These are phyloP conservation scores for Hagleromyces aurorensis DNA, from an alignment of 805 yeast genomes.

Conservation along the genomic window DNA sequence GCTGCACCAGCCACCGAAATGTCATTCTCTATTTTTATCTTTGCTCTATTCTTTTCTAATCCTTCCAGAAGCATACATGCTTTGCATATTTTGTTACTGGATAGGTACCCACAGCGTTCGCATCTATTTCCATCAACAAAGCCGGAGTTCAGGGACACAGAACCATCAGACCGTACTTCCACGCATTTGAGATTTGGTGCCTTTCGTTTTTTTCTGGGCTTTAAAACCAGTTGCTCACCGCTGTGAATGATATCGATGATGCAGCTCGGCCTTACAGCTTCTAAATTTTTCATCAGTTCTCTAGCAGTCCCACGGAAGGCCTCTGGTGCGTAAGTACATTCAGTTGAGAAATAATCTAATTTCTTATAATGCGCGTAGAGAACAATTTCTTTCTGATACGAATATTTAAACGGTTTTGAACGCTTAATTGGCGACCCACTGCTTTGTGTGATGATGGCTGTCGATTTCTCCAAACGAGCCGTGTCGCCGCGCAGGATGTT, in stretches of 20 bases:
- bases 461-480: conserved; percentile 82
- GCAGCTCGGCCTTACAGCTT: conserved; percentile 84
- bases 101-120: conserved; percentile 83
- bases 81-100: conserved; percentile 83
- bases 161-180: conserved; percentile 54
- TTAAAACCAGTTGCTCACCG: conserved; percentile 76
- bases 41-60: conserved; percentile 66
- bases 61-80: conserved; percentile 88
- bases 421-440: conserved; percentile 85
- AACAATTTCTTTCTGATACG: conserved; percentile 95
- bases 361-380: conserved; percentile 94
- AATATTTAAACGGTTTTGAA: conserved; percentile 90
- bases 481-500: conserved; percentile 93
- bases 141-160: conserved; percentile 39
- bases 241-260: conserved; percentile 90
- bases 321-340: conserved; percentile 97
- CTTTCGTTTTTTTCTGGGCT: conserved; percentile 43
- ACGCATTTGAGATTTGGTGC: conserved; percentile 32
- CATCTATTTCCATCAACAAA: conserved; percentile 67
- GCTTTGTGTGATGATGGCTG: conserved; percentile 75
- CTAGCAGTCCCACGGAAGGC: conserved; percentile 98
- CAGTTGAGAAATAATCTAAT: conserved; percentile 92
- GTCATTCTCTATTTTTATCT: conserved; percentile 44
- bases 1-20: conserved; percentile 56
- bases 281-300: conserved; percentile 81